Base-by-base conservation (phyloP, 2,329 filamentous ascomycete species). In the Pseudocercospora ulei region DNA sequence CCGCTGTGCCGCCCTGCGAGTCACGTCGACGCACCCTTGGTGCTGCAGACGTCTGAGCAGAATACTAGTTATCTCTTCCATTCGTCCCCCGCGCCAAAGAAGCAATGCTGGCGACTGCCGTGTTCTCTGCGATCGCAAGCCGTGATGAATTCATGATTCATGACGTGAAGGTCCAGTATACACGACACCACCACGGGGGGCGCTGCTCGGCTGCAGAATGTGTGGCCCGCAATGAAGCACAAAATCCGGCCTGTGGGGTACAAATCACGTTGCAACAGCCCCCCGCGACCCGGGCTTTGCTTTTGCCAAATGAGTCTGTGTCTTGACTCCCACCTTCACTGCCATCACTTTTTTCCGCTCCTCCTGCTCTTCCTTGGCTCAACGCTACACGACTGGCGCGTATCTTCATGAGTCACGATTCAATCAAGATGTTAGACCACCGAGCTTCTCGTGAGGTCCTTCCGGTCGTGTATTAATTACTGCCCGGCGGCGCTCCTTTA, bases 131-230 rank as follows among this genome's bases (percentile, higher is more conserved):
- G 16, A 19, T 38, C 18, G 17, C n/a, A 7, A 12, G 23, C 29
- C 17, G 24, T 26, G 29, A 18, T 43, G 30, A 41, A 7, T 26
- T 35, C 7, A 24, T 18, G 33, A 35, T 34, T 27, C 14, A 38
- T n/a, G n/a, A n/a, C n/a, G 29, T 12, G 18, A 13, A 12, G 17
- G n/a, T n/a, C n/a, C 30, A 6, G 11, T 48, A 27, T 46, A 43
- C 14, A 12, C 8, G 39, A 41, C 22, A 46, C 46, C 12, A 27
- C 27, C 33, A 24, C 23, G 22, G 20, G 34, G 22, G 22, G 31
- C 20, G 28, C 13, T 27, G 16, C 33, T 23, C 30, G 27, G 23
- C 28, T 36, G 38, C 23, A 43, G 47, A 47, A 49, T 28, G 45
- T 37, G 37, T 41, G 45, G 38, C 25, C 23, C 17, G 17, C 36